Evolutionary conservation across 352 stramenopile genomes (phyloP).

Genomic region (Phytophthora cryptogea): DNA sequence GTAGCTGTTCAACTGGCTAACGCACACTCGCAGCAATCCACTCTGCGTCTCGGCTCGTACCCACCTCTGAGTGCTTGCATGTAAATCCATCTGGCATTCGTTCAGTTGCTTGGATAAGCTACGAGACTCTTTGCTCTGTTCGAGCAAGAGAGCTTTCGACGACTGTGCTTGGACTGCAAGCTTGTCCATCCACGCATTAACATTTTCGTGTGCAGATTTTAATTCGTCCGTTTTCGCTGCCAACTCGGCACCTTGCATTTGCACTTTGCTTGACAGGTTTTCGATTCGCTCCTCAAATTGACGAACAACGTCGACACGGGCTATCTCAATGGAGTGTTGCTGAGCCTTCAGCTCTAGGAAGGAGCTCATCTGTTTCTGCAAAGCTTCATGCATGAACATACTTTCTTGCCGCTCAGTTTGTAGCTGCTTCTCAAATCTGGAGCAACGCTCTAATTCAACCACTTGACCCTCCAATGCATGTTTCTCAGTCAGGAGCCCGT

Average conservation of each 20-base stretch:
- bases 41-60: slow-evolving; percentile 19
- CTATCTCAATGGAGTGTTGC: slow-evolving; percentile 20
- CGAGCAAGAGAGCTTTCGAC: neutral
- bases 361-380: slow-evolving; percentile 15
- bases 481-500: slow-evolving; percentile 13
- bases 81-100: slow-evolving; percentile 19
- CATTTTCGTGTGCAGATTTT: neutral
- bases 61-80: slow-evolving; percentile 11
- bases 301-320: slow-evolving; percentile 16
- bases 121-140: neutral
- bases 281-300: slow-evolving; percentile 17
- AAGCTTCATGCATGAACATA: slow-evolving; percentile 17
- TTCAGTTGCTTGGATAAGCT: slow-evolving; percentile 12
- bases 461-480: slow-evolving; percentile 2
- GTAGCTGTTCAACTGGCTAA: neutral
- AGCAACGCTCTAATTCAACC: neutral
- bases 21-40: slow-evolving; percentile 15
- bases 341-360: slow-evolving; percentile 20
- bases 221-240: slow-evolving; percentile 2
- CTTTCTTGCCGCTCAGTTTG: slow-evolving; percentile 17
- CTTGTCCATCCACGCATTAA: slow-evolving; percentile 1
- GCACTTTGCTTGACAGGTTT: slow-evolving; percentile 1
- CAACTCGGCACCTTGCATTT: slow-evolving; percentile 3
- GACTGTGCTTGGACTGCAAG: slow-evolving; percentile 3
- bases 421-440: slow-evolving; percentile 13